A percentile compares a stretch with the other conserved stretches of the same genome.
phyloP scores from a whole-genome alignment of 805 yeast genomes.

The Candida mattraensis region DNA sequence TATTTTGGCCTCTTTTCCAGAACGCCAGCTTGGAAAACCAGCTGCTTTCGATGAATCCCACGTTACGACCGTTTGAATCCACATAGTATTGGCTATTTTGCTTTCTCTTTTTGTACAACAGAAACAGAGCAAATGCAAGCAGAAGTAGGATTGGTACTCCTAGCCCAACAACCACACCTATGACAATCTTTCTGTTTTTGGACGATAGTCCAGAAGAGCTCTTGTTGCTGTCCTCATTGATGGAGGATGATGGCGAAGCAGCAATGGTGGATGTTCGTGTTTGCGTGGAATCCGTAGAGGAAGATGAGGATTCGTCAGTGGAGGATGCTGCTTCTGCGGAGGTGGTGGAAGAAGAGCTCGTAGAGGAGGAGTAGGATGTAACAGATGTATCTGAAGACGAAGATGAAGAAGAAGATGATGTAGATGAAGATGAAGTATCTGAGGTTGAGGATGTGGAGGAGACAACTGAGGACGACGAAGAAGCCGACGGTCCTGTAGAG shows the following conservation, averaged over 20 bases:
- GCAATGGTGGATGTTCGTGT: conserved; percentile 15
- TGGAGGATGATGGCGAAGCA: conserved; percentile 31
- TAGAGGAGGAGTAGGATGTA: conserved; percentile 7
- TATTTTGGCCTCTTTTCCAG: conserved; percentile 20
- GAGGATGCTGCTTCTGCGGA: conserved; percentile 11
- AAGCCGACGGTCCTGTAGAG: conserved; percentile 6
- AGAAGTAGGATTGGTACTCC: conserved; percentile 59
- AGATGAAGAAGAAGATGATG: conserved; percentile 9
- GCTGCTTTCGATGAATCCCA: conserved; percentile 31
- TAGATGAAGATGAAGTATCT: conserved; percentile 12
- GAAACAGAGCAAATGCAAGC: conserved; percentile 13
- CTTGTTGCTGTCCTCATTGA: conserved; percentile 5
- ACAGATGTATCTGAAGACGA: conserved; percentile 5
- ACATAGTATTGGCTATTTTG: conserved; percentile 29
- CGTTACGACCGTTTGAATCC: conserved; percentile 35
- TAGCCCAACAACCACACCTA: conserved; percentile 72
- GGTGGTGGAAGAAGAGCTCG: conserved; percentile 6
- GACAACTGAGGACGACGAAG: conserved; percentile 12
- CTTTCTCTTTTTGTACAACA: conserved; percentile 20
- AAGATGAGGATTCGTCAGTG: conserved; percentile 10
- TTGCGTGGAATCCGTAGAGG: conserved; percentile 5
- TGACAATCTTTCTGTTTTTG: conserved; percentile 52
- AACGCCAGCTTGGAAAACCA: conserved; percentile 26
- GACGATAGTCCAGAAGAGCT: conserved; percentile 44
- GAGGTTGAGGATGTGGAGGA: conserved; percentile 8